These are phyloP conservation scores for Camellia granthamiana DNA, from an alignment of 148 eudicot genomes.

Conservation along the genomic window DNA sequence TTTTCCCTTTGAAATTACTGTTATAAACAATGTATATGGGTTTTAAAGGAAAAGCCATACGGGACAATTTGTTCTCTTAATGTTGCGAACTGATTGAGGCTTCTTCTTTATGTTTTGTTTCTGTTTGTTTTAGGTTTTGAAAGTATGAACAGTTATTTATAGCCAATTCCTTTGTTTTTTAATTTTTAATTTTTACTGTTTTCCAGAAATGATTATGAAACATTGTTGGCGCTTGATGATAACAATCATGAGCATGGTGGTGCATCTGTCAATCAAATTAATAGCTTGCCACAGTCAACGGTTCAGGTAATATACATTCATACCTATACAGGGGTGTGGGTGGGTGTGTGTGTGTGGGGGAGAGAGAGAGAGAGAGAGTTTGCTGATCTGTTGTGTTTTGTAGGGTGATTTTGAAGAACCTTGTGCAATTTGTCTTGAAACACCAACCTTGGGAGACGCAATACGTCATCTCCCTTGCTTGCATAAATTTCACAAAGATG, in stretches of 20 bases:
- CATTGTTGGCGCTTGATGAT: conserved; percentile 90
- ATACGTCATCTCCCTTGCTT: conserved; percentile 95
- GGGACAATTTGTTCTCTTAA: background rate
- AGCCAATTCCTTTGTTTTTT: background rate
- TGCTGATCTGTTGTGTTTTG: conserved; percentile 12
- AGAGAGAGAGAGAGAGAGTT: background rate
- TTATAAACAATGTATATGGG: background rate
- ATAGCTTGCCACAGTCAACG: conserved; percentile 66
- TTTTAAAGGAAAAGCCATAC: background rate
- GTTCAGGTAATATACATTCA: conserved; percentile 50
- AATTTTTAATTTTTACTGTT: background rate
- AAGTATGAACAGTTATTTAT: background rate
- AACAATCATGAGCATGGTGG: conserved; percentile 81
- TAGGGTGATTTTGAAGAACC: conserved; percentile 67
- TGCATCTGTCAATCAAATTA: conserved; percentile 56
- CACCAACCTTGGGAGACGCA: conserved; percentile 69
- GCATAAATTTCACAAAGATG: conserved; percentile 98
- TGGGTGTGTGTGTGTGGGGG: background rate
- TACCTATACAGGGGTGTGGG: background rate
- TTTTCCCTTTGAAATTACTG: background rate
- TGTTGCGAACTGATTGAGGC: background rate
- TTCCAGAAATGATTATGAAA: conserved; percentile 80
- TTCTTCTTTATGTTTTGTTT: conserved; percentile 4
- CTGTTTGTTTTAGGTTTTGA: background rate
- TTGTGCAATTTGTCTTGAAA: conserved; percentile 90